phyloP scores from a whole-genome alignment of 2,329 filamentous ascomycete species.

The Pleomassaria siparia region DNA sequence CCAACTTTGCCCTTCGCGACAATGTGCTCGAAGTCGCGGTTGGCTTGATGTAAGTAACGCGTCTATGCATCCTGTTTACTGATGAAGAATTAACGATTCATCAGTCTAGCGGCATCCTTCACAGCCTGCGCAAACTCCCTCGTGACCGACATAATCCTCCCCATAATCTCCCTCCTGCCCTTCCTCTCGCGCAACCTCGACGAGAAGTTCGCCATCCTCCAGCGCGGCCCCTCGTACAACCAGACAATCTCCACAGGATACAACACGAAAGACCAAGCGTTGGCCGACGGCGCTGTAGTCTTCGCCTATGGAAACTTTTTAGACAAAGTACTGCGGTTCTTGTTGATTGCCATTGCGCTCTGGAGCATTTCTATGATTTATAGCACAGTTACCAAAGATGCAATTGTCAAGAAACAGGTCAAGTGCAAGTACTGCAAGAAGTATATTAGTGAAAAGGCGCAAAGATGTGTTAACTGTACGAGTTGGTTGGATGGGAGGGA shows the following conservation, averaged over 20 bases:
- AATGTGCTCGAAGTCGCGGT: slow-evolving; percentile 77
- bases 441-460: slow-evolving; percentile 63
- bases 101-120: slow-evolving; percentile 68
- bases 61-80: neutral
- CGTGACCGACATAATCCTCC: slow-evolving; percentile 70
- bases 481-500: slow-evolving; percentile 61
- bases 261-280: slow-evolving; percentile 69
- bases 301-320: slow-evolving; percentile 72
- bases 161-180: slow-evolving; percentile 67
- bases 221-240: slow-evolving; percentile 54
- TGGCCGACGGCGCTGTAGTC: slow-evolving; percentile 70
- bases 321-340: slow-evolving; percentile 66
- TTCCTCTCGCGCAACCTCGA: slow-evolving; percentile 72
- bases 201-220: slow-evolving; percentile 71
- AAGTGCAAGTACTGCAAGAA: slow-evolving; percentile 70
- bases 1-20: slow-evolving; percentile 72
- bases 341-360: slow-evolving; percentile 65
- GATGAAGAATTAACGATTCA: neutral
- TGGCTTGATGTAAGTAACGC: slow-evolving; percentile 64
- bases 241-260: slow-evolving; percentile 55
- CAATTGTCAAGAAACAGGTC: slow-evolving; percentile 69
- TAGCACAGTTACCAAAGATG: slow-evolving; percentile 62
- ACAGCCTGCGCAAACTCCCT: slow-evolving; percentile 72
- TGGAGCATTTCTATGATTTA: slow-evolving; percentile 67
- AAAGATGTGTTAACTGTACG: slow-evolving; percentile 59